Evolutionary conservation across 1,284 basidiomycete genomes (phyloP).

Genomic region (Fistulina hepatica): DNA sequence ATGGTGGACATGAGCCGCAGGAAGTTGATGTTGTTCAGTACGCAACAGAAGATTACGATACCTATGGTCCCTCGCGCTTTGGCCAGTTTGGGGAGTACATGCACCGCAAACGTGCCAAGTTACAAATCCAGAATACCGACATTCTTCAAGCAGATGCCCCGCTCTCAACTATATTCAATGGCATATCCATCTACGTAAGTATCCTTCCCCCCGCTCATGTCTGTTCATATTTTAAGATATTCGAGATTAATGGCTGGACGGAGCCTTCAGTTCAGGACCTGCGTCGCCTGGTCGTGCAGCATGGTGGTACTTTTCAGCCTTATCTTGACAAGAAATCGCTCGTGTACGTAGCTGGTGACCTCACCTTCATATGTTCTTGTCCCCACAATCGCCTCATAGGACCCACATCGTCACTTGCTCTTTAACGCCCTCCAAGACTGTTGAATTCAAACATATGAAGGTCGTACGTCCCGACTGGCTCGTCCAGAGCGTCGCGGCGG

Average conservation of each 20-base stretch:
- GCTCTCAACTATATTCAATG: conserved; percentile 54
- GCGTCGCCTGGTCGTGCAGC: conserved; percentile 65
- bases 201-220: conserved; percentile 3
- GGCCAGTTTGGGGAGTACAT: conserved; percentile 84
- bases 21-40: conserved; percentile 13
- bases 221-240: neutral
- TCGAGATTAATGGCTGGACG: conserved; percentile 84
- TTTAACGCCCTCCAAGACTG: conserved; percentile 81
- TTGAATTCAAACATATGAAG: conserved; percentile 83
- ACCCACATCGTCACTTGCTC: conserved; percentile 59
- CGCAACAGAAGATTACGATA: conserved; percentile 24
- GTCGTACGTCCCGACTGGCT: conserved; percentile 86
- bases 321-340: conserved; percentile 73
- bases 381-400: conserved; percentile 1
- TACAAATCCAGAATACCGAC: conserved; percentile 75
- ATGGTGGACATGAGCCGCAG: conserved; percentile 26
- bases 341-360: conserved; percentile 40
- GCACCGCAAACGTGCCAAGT: conserved; percentile 80
- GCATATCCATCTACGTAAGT: conserved; percentile 70
- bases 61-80: conserved; percentile 75
- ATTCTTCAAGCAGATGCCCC: conserved; percentile 29
- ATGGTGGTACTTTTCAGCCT: conserved; percentile 79
- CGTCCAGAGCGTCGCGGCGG: conserved; percentile 57
- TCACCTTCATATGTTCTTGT: conserved; percentile 2
- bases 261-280: conserved; percentile 81